phyloP scores from a whole-genome alignment of 139 green algal species.

The Picochlorum sp. region DNA sequence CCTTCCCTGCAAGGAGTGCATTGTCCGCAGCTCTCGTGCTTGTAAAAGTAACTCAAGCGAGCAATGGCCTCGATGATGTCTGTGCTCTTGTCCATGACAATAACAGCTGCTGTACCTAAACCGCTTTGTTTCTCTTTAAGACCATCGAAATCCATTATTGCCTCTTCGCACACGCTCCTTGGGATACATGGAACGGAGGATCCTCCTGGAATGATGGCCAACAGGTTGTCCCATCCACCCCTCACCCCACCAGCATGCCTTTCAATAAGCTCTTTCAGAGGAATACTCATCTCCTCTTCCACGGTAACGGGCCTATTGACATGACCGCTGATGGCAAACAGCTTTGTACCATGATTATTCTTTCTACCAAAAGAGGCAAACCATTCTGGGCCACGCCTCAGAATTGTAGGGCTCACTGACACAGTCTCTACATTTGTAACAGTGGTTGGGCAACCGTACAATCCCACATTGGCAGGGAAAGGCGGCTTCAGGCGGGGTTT shows the following conservation, averaged over 20 bases:
- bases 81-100: constrained; percentile 67
- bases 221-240: constrained; percentile 21
- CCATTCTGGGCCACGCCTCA: constrained; percentile 70
- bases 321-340: constrained; percentile 89
- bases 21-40: constrained; percentile 63
- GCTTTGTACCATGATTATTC: constrained; percentile 23
- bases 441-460: constrained; percentile 18
- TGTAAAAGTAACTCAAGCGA: constrained; percentile 63
- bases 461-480: constrained; percentile 13
- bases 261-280: constrained; percentile 34
- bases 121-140: constrained; percentile 47
- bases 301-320: constrained; percentile 97
- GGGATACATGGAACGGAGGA: constrained; percentile 18
- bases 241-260: constrained; percentile 32
- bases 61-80: constrained; percentile 57
- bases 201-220: constrained; percentile 17
- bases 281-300: constrained; percentile 91
- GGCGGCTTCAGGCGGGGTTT: constrained; percentile 22
- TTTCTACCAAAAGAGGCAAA: constrained; percentile 13
- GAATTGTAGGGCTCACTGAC: constrained; percentile 91
- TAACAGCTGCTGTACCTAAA: constrained; percentile 60
- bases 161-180: constrained; percentile 40
- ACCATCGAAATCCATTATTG: constrained; percentile 64
- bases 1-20: constrained; percentile 67
- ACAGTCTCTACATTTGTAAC: constrained; percentile 36